phyloP scores from a whole-genome alignment of 192 early-diverging fungal species.

The Chytriomyces confervae region DNA sequence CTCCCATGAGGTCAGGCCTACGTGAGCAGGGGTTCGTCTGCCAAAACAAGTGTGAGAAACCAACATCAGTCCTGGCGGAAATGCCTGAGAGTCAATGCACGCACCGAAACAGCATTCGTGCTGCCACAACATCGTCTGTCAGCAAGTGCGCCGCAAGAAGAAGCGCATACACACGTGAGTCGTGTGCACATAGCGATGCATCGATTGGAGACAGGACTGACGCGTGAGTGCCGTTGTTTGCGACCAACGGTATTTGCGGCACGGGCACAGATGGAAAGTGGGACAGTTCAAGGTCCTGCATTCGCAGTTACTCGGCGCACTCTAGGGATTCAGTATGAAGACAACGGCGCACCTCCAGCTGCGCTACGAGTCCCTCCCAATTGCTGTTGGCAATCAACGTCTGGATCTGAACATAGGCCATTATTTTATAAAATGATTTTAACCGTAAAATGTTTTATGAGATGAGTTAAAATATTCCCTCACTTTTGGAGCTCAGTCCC shows the following conservation, averaged over 20 bases:
- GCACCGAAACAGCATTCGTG: constrained; percentile 9
- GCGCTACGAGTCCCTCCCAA: background rate
- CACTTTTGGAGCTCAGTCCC: no score
- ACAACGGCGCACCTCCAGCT: background rate
- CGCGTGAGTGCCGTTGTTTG: background rate
- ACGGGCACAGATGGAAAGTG: background rate
- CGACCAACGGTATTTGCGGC: background rate
- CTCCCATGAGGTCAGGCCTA: background rate
- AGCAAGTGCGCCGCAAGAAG: constrained; percentile 13
- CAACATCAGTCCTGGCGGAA: background rate
- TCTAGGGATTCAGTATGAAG: no score
- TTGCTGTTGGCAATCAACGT: background rate
- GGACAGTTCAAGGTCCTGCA: background rate
- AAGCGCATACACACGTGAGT: constrained; percentile 18
- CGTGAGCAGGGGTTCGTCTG: background rate
- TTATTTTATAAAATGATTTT: constrained; percentile 2
- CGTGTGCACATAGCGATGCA: background rate
- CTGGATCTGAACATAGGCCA: constrained; percentile 7
- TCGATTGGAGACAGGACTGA: background rate
- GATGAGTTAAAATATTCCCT: no score
- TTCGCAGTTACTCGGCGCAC: no score
- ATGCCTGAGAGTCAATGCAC: background rate
- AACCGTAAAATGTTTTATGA: background rate
- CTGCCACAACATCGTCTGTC: background rate
- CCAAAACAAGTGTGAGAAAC: background rate